Conservation (phyloP, 1,284 basidiomycete genomes). For the Ustilago loliicola region DNA sequence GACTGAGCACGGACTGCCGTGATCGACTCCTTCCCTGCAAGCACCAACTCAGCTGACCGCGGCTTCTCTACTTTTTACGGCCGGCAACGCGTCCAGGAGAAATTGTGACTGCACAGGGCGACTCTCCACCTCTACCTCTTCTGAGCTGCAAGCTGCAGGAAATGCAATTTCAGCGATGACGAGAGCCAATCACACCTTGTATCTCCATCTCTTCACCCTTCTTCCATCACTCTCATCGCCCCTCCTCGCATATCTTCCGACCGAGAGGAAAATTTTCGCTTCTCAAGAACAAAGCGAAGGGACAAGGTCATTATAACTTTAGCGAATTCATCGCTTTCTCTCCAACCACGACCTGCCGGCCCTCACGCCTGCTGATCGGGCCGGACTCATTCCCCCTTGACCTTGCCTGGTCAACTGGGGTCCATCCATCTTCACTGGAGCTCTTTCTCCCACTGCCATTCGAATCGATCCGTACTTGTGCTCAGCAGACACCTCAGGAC, state of each 20-base stretch:
- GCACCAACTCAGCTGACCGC: too few relatives aligned
- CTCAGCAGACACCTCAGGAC: too few relatives aligned
- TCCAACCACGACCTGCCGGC: constrained; percentile 21
- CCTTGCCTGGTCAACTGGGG: constrained; percentile 4
- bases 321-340: background rate
- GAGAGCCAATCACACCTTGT: constrained; percentile 27
- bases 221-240: constrained; percentile 18
- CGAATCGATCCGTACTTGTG: background rate
- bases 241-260: constrained; percentile 12
- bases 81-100: background rate
- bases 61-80: background rate
- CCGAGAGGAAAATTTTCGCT: constrained; percentile 26
- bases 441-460: background rate
- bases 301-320: background rate
- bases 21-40: too few relatives aligned
- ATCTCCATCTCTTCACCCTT: constrained; percentile 15
- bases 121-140: constrained; percentile 2
- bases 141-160: constrained; percentile 7
- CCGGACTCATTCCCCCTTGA: constrained; percentile 15
- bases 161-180: constrained; percentile 2
- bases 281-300: background rate
- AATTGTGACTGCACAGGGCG: background rate
- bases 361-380: constrained; percentile 29
- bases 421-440: background rate
- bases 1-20: constrained; percentile 12